Percentiles rank a stretch among this genome's conserved stretches.
Conservation (phyloP, 768 basidiomycete genomes). For the Phlegmacium glaucopus region DNA sequence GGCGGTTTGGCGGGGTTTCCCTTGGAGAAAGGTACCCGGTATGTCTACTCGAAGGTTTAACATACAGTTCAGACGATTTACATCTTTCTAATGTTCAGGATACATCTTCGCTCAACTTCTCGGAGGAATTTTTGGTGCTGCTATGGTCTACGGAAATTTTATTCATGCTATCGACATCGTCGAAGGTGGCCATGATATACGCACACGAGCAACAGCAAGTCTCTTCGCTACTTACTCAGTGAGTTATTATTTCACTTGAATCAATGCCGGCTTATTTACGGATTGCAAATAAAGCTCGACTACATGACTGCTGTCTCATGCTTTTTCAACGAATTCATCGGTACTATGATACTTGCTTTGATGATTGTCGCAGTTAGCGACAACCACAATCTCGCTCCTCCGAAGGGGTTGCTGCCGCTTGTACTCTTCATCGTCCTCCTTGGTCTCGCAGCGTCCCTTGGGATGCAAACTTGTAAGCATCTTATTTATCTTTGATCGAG, state of each 20-base stretch:
- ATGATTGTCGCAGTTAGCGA: conserved; percentile 54
- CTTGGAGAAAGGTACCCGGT: too few relatives aligned
- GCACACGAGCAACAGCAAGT: conserved; percentile 52
- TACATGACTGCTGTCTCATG: too few relatives aligned
- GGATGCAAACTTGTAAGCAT: conserved; percentile 54
- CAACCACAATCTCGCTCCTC: conserved; percentile 46
- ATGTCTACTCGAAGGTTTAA: conserved; percentile 57
- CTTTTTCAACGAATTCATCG: conserved; percentile 50
- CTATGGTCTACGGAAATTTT: conserved; percentile 60
- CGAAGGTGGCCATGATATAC: conserved; percentile 50
- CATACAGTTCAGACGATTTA: not conserved
- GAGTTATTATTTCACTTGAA: conserved; percentile 16
- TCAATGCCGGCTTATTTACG: not conserved
- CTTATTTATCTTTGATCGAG: conserved; percentile 4
- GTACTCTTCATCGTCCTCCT: conserved; percentile 54
- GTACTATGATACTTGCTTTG: conserved; percentile 52
- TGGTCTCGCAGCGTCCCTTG: conserved; percentile 53
- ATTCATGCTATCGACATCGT: conserved; percentile 61
- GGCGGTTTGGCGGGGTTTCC: conserved; percentile 65
- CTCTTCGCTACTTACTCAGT: conserved; percentile 64
- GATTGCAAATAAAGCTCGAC: not conserved
- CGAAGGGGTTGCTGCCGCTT: conserved; percentile 46
- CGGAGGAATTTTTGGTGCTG: conserved; percentile 59
- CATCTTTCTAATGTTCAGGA: conserved; percentile 8
- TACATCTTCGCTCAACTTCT: conserved; percentile 50